These are phyloP conservation scores for Viola odorata DNA, from an alignment of 345 rosid genomes.

Conservation along the genomic window DNA sequence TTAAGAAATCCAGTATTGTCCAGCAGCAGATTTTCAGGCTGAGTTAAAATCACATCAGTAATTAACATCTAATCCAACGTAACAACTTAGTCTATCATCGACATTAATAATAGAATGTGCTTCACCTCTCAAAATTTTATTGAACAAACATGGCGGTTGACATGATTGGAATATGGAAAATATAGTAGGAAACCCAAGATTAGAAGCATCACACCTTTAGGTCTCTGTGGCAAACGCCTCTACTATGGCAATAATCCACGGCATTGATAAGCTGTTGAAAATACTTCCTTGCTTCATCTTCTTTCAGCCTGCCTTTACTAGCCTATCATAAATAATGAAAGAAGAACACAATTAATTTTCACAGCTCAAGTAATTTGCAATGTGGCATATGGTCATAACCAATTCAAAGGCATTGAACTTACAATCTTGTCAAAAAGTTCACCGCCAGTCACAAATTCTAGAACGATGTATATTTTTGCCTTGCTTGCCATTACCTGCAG, in stretches of 20 bases:
- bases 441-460: constrained; percentile 94
- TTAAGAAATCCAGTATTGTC: constrained; percentile 81
- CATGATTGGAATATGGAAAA: background rate
- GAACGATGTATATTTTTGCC: constrained; percentile 82
- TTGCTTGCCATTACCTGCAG: constrained; percentile 98
- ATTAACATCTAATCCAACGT: background rate
- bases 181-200: background rate
- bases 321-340: constrained; percentile 39
- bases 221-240: constrained; percentile 94
- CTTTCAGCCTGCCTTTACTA: constrained; percentile 86
- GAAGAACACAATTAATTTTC: too few species aligned
- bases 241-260: constrained; percentile 94
- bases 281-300: constrained; percentile 89
- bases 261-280: constrained; percentile 97
- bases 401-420: constrained; percentile 21
- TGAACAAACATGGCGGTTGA: background rate
- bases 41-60: constrained; percentile 26
- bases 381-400: background rate
- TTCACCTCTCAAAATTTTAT: background rate
- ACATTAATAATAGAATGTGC: background rate
- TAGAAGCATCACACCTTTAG: constrained; percentile 55
- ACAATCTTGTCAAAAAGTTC: constrained; percentile 99
- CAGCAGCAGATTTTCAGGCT: constrained; percentile 95
- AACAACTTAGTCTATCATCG: background rate
- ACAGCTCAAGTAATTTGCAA: too few species aligned